phyloP scores from a whole-genome alignment of 352 stramenopile species.

The Ophiocytium majus region DNA sequence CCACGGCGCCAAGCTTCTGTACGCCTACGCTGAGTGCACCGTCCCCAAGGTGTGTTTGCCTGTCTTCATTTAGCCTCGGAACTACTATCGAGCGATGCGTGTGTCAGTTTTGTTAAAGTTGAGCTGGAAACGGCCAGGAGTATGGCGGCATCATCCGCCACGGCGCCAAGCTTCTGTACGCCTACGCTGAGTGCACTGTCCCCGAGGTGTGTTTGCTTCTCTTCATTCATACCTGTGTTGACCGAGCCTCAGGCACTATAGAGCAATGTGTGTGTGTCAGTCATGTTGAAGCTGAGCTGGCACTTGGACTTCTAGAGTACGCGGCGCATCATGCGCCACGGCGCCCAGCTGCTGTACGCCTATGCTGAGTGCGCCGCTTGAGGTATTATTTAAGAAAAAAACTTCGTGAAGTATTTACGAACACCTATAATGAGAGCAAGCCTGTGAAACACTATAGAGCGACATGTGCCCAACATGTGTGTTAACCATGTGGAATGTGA shows the following conservation, averaged over 20 bases:
- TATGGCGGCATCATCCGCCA: conserved; percentile 91
- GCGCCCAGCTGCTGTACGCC: conserved; percentile 86
- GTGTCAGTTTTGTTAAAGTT: too few species aligned
- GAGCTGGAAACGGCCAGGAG: too few species aligned
- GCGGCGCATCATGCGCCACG: conserved; percentile 97
- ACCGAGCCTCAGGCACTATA: too few species aligned
- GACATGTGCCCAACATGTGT: neutral
- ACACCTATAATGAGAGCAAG: too few species aligned
- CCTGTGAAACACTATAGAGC: too few species aligned
- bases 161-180: conserved; percentile 86
- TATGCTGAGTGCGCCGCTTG: conserved; percentile 88
- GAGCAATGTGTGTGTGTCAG: too few species aligned
- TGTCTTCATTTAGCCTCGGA: too few species aligned
- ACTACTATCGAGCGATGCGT: too few species aligned
- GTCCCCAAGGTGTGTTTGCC: conserved; percentile 89
- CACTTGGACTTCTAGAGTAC: too few species aligned
- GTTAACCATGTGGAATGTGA: neutral
- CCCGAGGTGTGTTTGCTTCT: conserved; percentile 84
- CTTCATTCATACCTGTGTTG: too few species aligned
- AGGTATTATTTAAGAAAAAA: neutral
- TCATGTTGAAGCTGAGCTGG: too few species aligned
- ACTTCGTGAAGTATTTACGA: neutral
- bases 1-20: conserved; percentile 85
- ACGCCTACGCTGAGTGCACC: conserved; percentile 94
- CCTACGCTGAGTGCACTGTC: conserved; percentile 93